Conservation (phyloP, 352 stramenopile genomes). For the Aphanomyces euteiches region DNA sequence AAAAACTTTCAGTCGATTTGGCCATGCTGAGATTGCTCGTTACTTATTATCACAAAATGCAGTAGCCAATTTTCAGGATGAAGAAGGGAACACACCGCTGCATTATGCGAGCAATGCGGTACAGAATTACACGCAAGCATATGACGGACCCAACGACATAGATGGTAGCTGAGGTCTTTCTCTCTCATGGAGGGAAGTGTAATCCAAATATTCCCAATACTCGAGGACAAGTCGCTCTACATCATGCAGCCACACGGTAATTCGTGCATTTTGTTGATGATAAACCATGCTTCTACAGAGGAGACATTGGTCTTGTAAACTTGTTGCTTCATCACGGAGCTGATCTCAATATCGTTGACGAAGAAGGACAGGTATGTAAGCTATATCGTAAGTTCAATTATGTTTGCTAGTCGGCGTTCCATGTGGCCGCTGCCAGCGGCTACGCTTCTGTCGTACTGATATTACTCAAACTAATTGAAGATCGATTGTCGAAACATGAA, state of each 20-base stretch:
- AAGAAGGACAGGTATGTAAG: constrained; percentile 56
- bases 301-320: constrained; percentile 73
- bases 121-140: neutral
- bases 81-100: constrained; percentile 76
- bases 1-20: constrained; percentile 50
- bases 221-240: constrained; percentile 63
- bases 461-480: constrained; percentile 65
- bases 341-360: constrained; percentile 69
- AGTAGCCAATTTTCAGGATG: constrained; percentile 67
- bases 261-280: neutral
- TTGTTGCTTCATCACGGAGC: constrained; percentile 65
- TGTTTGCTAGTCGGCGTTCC: constrained; percentile 51
- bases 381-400: neutral
- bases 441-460: constrained; percentile 70
- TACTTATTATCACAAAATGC: constrained; percentile 63
- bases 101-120: constrained; percentile 59
- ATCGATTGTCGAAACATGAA: constrained; percentile 16
- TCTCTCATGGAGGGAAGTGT: constrained; percentile 56
- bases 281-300: constrained; percentile 31
- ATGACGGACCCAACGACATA: neutral
- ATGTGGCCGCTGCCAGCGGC: constrained; percentile 71
- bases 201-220: constrained; percentile 81
- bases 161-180: constrained; percentile 58
- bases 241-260: constrained; percentile 51
- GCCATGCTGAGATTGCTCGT: constrained; percentile 57